Base-by-base conservation (phyloP, 1,139 yeast species). In the Yamadazyma mexicana region DNA sequence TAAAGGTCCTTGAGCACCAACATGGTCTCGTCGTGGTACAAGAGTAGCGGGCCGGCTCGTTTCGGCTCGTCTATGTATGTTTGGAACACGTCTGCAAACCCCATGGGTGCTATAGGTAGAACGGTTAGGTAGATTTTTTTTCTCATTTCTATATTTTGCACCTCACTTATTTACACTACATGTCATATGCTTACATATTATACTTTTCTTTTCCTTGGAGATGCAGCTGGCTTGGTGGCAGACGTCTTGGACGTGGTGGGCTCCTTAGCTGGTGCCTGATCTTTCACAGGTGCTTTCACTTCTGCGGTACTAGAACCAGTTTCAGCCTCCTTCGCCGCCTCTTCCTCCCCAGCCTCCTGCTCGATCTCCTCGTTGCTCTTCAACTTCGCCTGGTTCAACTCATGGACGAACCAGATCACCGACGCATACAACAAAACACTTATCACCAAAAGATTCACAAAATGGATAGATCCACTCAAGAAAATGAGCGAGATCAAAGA, bases 391-490 rank as follows among this genome's bases (percentile, higher is more conserved):
- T 60, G 61, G 33, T 79, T 74, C 45, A 89, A 62, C 60, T 92
- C 98, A 14, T 60, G 59, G 17, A 92, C 77, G 56, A 92, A 92
- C 98, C 98, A 92, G 5, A 89, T 77, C 40, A 91, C 83, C 0
- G 88, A 73, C 0, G 71, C 84, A 83, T 96, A 92, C 22, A 92
- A 71, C 20, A 81, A 66, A 5, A 76, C 45, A 0, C 97, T 83
- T 40, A 92, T 79, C 14, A 82, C 72, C 35, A 87, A 68, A 46
- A 92, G 68, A 46, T 86, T 83, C 42, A 86, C 65, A 58, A 89
- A 87, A 61, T 92, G 98, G 45, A 86, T 76, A 34, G 87, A 83
- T 34, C 74, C 56, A 5, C 92, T 84, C 42, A 83, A 67, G 51
- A 68, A 74, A 18, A 87, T 74, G 61, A 91, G 75, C 41, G 71